Evolutionary conservation across 805 yeast species (phyloP).

Genomic region (Candida mattraensis): DNA sequence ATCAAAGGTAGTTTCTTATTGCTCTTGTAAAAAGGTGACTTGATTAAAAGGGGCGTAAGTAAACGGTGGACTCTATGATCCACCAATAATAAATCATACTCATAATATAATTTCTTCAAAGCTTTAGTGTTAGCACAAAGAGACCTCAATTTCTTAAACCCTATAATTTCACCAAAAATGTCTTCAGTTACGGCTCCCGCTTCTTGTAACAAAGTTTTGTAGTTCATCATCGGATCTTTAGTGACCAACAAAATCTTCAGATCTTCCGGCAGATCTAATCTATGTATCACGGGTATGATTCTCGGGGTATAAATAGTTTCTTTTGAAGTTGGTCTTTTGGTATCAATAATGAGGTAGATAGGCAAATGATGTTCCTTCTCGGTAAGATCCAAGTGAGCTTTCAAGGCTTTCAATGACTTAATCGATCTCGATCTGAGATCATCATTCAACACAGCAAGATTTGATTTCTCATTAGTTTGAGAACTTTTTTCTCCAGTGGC

Average conservation of each 20-base stretch:
- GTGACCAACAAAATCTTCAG: slow-evolving; percentile 61
- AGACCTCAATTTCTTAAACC: slow-evolving; percentile 56
- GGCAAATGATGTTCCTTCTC: slow-evolving; percentile 30
- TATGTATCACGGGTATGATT: slow-evolving; percentile 55
- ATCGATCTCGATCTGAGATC: slow-evolving; percentile 17
- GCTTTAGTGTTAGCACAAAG: slow-evolving; percentile 44
- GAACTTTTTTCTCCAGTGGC: slow-evolving; percentile 1
- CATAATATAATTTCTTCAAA: slow-evolving; percentile 50
- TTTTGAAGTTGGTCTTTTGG: slow-evolving; percentile 43
- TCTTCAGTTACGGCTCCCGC: slow-evolving; percentile 60
- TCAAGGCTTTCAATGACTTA: slow-evolving; percentile 32
- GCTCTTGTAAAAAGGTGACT: slow-evolving; percentile 55
- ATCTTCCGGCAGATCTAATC: slow-evolving; percentile 48
- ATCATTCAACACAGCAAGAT: slow-evolving; percentile 15
- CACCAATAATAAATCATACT: slow-evolving; percentile 65
- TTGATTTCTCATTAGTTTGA: slow-evolving; percentile 1
- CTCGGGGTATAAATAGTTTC: slow-evolving; percentile 54
- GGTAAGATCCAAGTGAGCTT: slow-evolving; percentile 29
- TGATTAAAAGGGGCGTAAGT: slow-evolving; percentile 58
- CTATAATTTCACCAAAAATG: slow-evolving; percentile 56
- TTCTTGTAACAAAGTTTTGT: slow-evolving; percentile 46
- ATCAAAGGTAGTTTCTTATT: slow-evolving; percentile 68
- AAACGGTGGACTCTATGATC: slow-evolving; percentile 68
- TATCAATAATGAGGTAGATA: slow-evolving; percentile 47
- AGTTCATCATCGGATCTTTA: slow-evolving; percentile 68